Evolutionary conservation across 139 green algal genomes (phyloP).

Genomic region (Chlamydomonas asymmetrica): DNA sequence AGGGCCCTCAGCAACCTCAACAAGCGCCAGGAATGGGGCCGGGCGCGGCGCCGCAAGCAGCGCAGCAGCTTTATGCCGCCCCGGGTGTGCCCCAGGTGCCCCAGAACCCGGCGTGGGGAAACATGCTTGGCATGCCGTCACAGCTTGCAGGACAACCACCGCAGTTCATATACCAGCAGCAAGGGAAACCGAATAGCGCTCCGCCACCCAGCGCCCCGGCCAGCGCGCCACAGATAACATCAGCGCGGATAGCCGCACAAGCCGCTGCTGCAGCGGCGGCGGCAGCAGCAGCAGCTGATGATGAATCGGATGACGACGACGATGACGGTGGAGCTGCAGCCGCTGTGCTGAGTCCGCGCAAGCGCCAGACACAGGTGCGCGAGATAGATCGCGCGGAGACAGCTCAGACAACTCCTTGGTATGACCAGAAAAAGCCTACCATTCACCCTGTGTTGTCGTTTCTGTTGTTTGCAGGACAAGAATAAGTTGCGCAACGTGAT

Average conservation of each 20-base stretch:
- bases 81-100: neutral
- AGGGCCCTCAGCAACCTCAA: neutral
- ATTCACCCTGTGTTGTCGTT: neutral
- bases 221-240: too few species aligned
- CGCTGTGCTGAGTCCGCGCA: neutral
- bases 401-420: neutral
- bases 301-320: neutral
- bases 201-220: too few species aligned
- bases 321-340: neutral
- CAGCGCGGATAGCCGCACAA: too few species aligned
- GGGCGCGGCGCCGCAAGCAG: neutral
- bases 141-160: neutral
- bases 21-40: neutral
- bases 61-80: neutral
- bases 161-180: conserved; percentile 9
- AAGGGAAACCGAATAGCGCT: too few species aligned
- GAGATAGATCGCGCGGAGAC: neutral
- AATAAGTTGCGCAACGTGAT: neutral
- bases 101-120: neutral
- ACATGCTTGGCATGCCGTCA: neutral
- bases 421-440: neutral
- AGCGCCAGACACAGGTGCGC: neutral
- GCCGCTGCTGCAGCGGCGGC: conserved; percentile 11
- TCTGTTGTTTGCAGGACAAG: conserved; percentile 15
- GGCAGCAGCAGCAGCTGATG: conserved; percentile 6